These are phyloP conservation scores for Barbarea vulgaris DNA, from an alignment of 345 rosid genomes.

Conservation along the genomic window DNA sequence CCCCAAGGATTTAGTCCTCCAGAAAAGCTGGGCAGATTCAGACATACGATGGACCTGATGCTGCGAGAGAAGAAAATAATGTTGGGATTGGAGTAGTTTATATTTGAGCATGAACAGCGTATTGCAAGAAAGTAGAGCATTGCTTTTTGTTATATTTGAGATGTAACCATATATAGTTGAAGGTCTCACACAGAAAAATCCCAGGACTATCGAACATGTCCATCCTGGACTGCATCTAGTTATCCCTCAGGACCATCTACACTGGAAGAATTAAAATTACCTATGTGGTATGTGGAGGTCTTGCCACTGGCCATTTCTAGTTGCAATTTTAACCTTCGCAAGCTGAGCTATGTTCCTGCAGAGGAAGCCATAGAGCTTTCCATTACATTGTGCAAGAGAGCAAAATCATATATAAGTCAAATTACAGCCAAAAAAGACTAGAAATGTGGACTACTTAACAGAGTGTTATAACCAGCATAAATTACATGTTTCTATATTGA, in stretches of 20 bases:
- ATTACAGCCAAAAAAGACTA: background rate
- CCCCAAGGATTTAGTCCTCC: conserved; percentile 99
- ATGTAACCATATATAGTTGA: background rate
- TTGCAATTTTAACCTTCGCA: conserved; percentile 79
- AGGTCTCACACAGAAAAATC: conserved; percentile 2
- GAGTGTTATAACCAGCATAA: conserved; percentile 7
- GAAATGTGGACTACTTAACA: conserved; percentile 12
- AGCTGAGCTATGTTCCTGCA: conserved; percentile 87
- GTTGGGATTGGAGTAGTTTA: conserved; percentile 1
- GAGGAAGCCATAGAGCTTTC: conserved; percentile 22
- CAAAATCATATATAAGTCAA: background rate
- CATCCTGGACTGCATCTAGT: conserved; percentile 15
- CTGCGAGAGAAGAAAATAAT: conserved; percentile 25
- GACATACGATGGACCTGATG: conserved; percentile 81
- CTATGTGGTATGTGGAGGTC: conserved; percentile 70
- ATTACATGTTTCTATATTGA: conserved; percentile 10
- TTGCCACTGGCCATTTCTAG: conserved; percentile 64
- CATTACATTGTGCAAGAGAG: conserved; percentile 12
- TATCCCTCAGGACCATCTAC: conserved; percentile 12
- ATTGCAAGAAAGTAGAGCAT: conserved; percentile 1
- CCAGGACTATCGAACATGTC: conserved; percentile 27
- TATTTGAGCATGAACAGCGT: background rate
- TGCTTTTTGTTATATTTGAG: background rate
- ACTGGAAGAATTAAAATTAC: conserved; percentile 19
- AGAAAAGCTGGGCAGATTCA: conserved; percentile 95